Base-by-base conservation (phyloP, 306 rosid genomes). In the Medicago ruthenica region DNA sequence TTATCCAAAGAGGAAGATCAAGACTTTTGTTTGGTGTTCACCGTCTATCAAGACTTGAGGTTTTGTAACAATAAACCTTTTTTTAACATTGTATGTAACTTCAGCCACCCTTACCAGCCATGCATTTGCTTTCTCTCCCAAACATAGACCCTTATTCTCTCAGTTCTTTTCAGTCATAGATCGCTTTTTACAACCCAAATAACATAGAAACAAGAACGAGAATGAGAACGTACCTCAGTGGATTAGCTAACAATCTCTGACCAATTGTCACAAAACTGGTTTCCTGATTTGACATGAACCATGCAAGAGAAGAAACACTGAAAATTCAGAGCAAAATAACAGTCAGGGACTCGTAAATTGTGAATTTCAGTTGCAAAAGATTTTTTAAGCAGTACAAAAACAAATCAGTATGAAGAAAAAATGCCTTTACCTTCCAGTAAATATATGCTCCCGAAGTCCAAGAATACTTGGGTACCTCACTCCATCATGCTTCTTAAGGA, bases 231-330 rank as follows among this genome's bases (percentile, higher is more conserved):
- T 88, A 92, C 98, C 58, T 95, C 80, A 95, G 87, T 51, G 98
- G 98, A 83, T 90, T 90, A 77, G 98, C 98, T 87, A 95, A 76
- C 79, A 95, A 81, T 86, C 98, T 89, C 87, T 95, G 98, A 70
- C 98, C 98, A 83, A 95, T 95, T 36, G 97, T 92, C 75, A 95
- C 98, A 79, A 95, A 95, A 90, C 98, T 92, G 48, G 97, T 95
- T 84, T 95, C 98, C 82, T 95, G 98, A 89, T 95, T 95, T 81
- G 98, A 95, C 98, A 95, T 95, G 93, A 95, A 95, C 98, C 98
- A 95, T 58, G 98, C 98, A 76, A 95, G 97, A 75, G 98, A 95
- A 80, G 98, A 95, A 85, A 95, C 98, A 92, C 98, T 95, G 89
- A 77, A 82, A 87, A 48, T 72, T 31, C 78, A 80, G 41, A 74